Conservation (phyloP, 169 alveolate genomes). For the Cyclospora cayetanensis region DNA sequence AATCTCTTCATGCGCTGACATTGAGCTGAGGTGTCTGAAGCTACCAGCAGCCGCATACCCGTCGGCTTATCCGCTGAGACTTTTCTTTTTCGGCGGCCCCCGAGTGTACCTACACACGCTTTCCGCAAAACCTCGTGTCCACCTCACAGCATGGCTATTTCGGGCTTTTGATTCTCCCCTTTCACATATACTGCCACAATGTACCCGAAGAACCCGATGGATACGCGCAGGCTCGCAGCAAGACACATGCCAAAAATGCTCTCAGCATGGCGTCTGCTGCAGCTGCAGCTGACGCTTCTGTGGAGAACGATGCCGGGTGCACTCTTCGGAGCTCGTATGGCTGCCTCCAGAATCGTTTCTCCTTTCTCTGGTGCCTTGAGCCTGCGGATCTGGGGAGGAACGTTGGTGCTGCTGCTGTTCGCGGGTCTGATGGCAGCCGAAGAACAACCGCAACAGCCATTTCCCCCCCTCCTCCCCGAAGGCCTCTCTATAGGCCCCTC, state of each 20-base stretch:
- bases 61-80: too few relatives aligned
- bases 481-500: conserved; percentile 59
- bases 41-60: too few relatives aligned
- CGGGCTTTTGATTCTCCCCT: background rate
- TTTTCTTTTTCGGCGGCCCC: too few relatives aligned
- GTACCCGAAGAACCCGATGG: background rate
- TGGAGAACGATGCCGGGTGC: background rate
- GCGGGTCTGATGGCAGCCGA: too few relatives aligned
- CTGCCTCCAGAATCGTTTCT: background rate
- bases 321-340: background rate
- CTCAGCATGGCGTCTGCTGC: background rate
- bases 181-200: background rate
- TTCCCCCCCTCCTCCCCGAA: conserved; percentile 3
- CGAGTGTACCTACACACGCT: too few relatives aligned
- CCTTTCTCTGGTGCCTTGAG: background rate
- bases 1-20: too few relatives aligned
- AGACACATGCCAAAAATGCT: background rate
- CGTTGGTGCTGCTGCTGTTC: background rate
- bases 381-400: background rate
- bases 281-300: background rate
- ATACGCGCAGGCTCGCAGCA: background rate
- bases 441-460: too few relatives aligned
- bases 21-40: too few relatives aligned
- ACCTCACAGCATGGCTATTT: background rate
- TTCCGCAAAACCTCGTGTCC: too few relatives aligned